Evolutionary conservation across 78 protist genomes (phyloP).

Genomic region (Monosiga brevicollis): DNA sequence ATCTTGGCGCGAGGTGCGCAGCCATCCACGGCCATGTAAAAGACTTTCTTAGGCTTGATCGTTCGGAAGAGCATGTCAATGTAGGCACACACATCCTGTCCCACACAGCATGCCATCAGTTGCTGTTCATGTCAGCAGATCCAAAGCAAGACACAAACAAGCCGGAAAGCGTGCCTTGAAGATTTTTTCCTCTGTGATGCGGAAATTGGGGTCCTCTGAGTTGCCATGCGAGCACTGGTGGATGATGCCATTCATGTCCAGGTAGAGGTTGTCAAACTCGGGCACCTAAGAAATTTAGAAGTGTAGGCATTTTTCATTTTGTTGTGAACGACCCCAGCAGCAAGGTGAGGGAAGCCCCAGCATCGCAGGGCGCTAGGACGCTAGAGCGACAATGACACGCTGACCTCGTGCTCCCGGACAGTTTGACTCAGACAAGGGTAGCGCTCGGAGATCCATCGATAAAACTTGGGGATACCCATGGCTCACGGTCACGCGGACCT

Average conservation of each 20-base stretch:
- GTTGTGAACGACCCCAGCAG: background rate
- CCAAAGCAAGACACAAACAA: background rate
- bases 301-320: background rate
- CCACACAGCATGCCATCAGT: no score
- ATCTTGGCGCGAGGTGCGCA: slow-evolving; percentile 95
- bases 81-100: slow-evolving; percentile 3
- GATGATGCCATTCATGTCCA: slow-evolving; percentile 40
- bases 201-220: background rate
- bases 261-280: slow-evolving; percentile 20
- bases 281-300: background rate
- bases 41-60: slow-evolving; percentile 23
- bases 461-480: slow-evolving; percentile 18
- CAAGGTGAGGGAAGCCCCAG: background rate
- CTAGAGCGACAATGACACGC: slow-evolving; percentile 4
- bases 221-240: slow-evolving; percentile 11
- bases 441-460: slow-evolving; percentile 27
- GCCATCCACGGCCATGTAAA: slow-evolving; percentile 52
- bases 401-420: slow-evolving; percentile 10
- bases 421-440: slow-evolving; percentile 15
- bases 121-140: no score
- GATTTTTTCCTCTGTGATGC: background rate
- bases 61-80: slow-evolving; percentile 10
- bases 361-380: background rate
- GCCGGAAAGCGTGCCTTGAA: background rate
- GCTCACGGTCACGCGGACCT: no score